A percentile compares a stretch with the other conserved stretches of the same genome.
These are phyloP conservation scores for Fusarium subglutinans DNA, from an alignment of 2,329 filamentous ascomycete genomes.

Conservation along the genomic window DNA sequence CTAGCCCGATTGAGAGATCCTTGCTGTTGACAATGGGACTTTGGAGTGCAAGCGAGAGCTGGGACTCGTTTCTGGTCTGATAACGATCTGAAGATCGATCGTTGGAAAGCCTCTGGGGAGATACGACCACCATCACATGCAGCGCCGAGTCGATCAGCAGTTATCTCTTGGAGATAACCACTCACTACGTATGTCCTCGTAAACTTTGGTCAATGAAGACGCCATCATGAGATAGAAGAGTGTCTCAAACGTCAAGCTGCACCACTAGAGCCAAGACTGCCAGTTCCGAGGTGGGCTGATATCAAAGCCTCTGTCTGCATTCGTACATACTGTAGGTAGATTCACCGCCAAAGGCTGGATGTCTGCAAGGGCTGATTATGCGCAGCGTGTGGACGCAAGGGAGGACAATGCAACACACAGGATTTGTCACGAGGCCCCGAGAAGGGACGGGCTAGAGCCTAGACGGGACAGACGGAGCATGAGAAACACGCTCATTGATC, in stretches of 20 bases:
- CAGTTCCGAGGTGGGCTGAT: slow-evolving; percentile 33
- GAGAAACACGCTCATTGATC: not conserved
- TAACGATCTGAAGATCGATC: slow-evolving; percentile 27
- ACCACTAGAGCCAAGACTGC: slow-evolving; percentile 2
- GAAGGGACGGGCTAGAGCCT: not conserved
- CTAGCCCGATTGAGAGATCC: slow-evolving; percentile 36
- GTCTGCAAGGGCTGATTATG: slow-evolving; percentile 13
- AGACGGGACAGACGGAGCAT: not conserved
- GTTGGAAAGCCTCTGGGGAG: slow-evolving; percentile 12
- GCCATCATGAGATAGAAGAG: slow-evolving; percentile 17
- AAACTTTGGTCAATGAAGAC: not conserved
- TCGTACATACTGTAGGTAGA: slow-evolving; percentile 12
- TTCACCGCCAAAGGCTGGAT: slow-evolving; percentile 39
- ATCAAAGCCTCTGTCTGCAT: slow-evolving; percentile 7
- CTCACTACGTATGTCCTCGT: not conserved
- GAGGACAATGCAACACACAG: slow-evolving; percentile 28
- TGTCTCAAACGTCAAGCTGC: slow-evolving; percentile 19
- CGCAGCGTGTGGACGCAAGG: slow-evolving; percentile 36
- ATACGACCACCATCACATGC: slow-evolving; percentile 27
- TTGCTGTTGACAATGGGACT: slow-evolving; percentile 28
- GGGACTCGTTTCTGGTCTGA: slow-evolving; percentile 36
- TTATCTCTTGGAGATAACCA: not conserved
- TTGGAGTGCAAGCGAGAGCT: slow-evolving; percentile 34
- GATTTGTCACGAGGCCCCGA: slow-evolving; percentile 20
- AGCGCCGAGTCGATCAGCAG: slow-evolving; percentile 8